Conservation (phyloP, 306 rosid species). For the Casuarina equisetifolia region DNA sequence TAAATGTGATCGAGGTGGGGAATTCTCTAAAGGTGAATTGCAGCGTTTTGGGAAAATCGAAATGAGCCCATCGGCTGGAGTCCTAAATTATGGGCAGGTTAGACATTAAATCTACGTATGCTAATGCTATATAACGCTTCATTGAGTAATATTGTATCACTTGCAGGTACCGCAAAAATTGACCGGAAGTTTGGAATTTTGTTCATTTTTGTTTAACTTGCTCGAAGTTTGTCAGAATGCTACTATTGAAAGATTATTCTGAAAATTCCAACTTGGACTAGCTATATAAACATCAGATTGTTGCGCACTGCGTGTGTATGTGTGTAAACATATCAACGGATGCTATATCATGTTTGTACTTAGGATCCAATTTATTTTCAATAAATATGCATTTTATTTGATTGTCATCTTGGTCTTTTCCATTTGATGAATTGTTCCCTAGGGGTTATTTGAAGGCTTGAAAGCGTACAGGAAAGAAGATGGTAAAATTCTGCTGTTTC, state of each 20-base stretch:
- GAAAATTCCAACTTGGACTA: not conserved
- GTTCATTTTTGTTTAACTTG: not conserved
- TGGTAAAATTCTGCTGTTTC: slow-evolving; percentile 77
- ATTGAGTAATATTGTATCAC: not conserved
- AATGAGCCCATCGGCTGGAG: slow-evolving; percentile 84
- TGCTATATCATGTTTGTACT: not conserved
- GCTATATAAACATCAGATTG: not conserved
- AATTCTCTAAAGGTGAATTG: slow-evolving; percentile 72
- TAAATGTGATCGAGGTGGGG: slow-evolving; percentile 67
- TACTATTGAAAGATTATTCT: not conserved
- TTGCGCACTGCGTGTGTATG: not conserved
- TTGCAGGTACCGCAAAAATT: not conserved
- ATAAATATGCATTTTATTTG: not conserved
- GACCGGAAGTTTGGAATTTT: not conserved
- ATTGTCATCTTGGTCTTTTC: not conserved
- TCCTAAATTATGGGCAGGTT: slow-evolving; percentile 95
- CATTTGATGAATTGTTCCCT: slow-evolving; percentile 11
- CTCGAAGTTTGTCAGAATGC: not conserved
- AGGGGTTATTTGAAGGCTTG: slow-evolving; percentile 97
- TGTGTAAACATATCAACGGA: not conserved
- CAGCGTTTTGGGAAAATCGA: slow-evolving; percentile 91
- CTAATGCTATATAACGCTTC: not conserved
- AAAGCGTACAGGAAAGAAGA: slow-evolving; percentile 83
- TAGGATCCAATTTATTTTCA: not conserved
- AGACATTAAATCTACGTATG: slow-evolving; percentile 12